These are phyloP conservation scores for Alternaria hordeiaustralica DNA, from an alignment of 2,329 filamentous ascomycete genomes.

Conservation along the genomic window DNA sequence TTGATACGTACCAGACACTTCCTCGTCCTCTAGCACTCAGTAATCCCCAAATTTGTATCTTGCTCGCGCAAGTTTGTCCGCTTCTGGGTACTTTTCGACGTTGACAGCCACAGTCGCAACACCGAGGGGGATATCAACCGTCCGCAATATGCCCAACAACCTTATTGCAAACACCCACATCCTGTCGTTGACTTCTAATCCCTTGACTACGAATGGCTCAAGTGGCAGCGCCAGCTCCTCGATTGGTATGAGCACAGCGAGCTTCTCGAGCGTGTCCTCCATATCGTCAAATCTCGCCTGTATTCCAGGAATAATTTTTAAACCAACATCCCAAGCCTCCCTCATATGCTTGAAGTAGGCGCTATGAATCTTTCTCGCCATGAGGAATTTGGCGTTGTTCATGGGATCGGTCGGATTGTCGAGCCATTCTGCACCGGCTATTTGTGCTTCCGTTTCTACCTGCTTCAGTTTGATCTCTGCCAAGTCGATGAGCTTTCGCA, in stretches of 20 bases:
- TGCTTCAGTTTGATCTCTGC: not conserved
- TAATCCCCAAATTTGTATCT: not conserved
- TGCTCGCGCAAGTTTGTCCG: not conserved
- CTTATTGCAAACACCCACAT: not conserved
- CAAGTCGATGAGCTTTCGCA: not conserved
- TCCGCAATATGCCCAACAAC: not conserved
- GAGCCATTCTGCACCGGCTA: not conserved
- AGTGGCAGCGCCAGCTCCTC: not conserved
- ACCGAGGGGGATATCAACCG: not conserved
- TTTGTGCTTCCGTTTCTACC: not conserved
- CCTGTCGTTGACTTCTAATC: not conserved
- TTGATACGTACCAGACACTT: not conserved
- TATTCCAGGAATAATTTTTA: not conserved
- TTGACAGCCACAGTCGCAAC: not conserved
- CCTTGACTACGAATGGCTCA: not conserved
- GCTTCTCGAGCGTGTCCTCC: not conserved
- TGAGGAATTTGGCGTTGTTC: not conserved
- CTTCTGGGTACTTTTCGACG: not conserved
- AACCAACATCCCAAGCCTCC: not conserved
- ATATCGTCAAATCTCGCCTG: not conserved
- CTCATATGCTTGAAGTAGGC: not conserved
- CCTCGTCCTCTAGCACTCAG: not conserved
- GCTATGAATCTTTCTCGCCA: not conserved
- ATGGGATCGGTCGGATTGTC: not conserved
- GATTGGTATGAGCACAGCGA: not conserved